Evolutionary conservation across 2,329 filamentous ascomycete species (phyloP).

Genomic region (Epichloe sibirici): DNA sequence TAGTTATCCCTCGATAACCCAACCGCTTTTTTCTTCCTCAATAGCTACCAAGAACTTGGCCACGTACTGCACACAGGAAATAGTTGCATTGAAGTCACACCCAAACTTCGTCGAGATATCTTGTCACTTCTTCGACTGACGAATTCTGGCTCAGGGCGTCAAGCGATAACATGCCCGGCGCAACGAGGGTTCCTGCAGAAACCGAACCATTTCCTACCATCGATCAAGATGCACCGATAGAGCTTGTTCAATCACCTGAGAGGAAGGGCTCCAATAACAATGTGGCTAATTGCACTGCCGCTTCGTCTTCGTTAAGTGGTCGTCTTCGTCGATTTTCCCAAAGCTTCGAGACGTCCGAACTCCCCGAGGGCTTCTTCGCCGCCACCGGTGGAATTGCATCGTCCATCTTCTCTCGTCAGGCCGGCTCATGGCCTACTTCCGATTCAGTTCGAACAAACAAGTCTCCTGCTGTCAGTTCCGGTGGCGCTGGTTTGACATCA

Average conservation of each 20-base stretch:
- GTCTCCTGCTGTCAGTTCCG: neutral
- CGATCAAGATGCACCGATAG: constrained; percentile 7
- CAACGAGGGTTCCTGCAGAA: constrained; percentile 4
- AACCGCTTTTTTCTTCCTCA: neutral
- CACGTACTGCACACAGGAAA: no score
- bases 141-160: neutral
- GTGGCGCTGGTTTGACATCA: neutral
- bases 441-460: constrained; percentile 10
- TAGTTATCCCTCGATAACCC: no score
- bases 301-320: constrained; percentile 20
- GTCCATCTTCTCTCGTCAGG: constrained; percentile 20
- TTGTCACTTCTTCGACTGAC: neutral
- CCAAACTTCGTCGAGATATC: neutral
- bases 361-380: constrained; percentile 35
- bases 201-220: constrained; percentile 17
- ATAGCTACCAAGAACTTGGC: neutral
- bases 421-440: constrained; percentile 9
- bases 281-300: constrained; percentile 14
- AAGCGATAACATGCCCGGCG: constrained; percentile 2
- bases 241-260: neutral
- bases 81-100: no score
- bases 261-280: constrained; percentile 3
- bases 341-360: constrained; percentile 32
- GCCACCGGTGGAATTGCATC: constrained; percentile 34
- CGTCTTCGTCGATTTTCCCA: constrained; percentile 21